Evolutionary conservation across 2,329 filamentous ascomycete genomes (phyloP).

Genomic region (Fusarium compactum): DNA sequence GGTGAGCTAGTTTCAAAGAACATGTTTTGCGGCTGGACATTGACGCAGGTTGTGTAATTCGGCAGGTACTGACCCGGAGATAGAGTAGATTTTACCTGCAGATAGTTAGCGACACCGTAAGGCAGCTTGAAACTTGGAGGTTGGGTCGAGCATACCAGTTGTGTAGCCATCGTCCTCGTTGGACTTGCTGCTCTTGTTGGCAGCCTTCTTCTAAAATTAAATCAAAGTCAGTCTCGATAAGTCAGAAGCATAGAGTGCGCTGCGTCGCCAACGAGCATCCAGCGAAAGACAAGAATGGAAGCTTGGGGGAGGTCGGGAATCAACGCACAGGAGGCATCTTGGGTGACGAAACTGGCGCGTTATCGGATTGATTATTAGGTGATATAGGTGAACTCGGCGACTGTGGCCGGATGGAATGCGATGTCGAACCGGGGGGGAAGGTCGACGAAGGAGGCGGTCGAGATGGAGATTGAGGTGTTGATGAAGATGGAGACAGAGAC

Average conservation of each 20-base stretch:
- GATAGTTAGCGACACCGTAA: conserved; percentile 44
- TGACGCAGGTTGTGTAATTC: conserved; percentile 1
- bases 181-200: conserved; percentile 48
- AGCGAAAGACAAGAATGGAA: conserved; percentile 5
- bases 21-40: conserved; percentile 7
- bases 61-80: conserved; percentile 67
- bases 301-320: conserved; percentile 39
- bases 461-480: conserved; percentile 42
- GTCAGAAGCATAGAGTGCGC: conserved; percentile 25
- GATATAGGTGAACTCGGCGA: conserved; percentile 47
- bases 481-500: conserved; percentile 47
- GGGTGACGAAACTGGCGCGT: conserved; percentile 51
- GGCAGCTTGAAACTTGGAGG: conserved; percentile 15
- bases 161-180: conserved; percentile 54
- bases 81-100: conserved; percentile 71
- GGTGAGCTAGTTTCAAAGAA: conserved; percentile 12
- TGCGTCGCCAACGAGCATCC: conserved; percentile 25
- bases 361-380: conserved; percentile 43
- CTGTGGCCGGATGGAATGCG: conserved; percentile 48
- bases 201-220: conserved; percentile 44
- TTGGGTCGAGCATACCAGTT: conserved; percentile 53
- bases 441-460: conserved; percentile 50
- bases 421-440: conserved; percentile 51
- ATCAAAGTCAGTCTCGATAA: conserved; percentile 34
- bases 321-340: conserved; percentile 69